Evolutionary conservation across 2,329 filamentous ascomycete genomes (phyloP).

Genomic region (Lachnellula subtilissima): DNA sequence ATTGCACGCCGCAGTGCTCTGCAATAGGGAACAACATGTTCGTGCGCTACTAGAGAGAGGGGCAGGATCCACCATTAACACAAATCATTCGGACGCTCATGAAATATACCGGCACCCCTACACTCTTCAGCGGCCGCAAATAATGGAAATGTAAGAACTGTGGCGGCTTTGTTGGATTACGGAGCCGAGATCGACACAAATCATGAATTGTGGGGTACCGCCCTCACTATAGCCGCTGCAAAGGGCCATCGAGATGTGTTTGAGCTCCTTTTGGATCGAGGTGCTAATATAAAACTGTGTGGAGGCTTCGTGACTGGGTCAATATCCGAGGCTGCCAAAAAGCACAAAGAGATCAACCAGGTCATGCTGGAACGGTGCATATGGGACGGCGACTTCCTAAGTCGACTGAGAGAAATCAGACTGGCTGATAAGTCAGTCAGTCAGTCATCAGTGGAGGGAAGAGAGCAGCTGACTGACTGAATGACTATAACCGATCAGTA

Average conservation of each 20-base stretch:
- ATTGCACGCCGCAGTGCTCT: constrained; percentile 12
- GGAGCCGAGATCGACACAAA: background rate
- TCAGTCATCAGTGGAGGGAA: no score
- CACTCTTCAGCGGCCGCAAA: constrained; percentile 2
- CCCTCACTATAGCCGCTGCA: constrained; percentile 7
- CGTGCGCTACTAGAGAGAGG: constrained; percentile 11
- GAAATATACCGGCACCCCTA: background rate
- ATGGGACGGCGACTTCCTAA: no score
- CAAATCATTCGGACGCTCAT: background rate
- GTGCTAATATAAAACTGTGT: background rate
- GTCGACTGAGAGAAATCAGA: no score
- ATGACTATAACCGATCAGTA: no score
- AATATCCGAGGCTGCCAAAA: background rate
- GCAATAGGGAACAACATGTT: constrained; percentile 5
- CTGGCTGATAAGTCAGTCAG: no score
- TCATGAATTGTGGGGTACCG: background rate
- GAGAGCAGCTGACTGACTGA: no score
- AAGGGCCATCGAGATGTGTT: background rate
- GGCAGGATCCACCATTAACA: constrained; percentile 9
- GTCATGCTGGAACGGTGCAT: no score
- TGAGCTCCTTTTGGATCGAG: constrained; percentile 5
- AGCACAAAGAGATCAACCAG: no score
- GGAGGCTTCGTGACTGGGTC: background rate
- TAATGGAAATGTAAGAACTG: background rate
- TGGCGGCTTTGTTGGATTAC: constrained; percentile 5